phyloP scores from a whole-genome alignment of 2,329 filamentous ascomycete species.

The Phialophora verrucosa region DNA sequence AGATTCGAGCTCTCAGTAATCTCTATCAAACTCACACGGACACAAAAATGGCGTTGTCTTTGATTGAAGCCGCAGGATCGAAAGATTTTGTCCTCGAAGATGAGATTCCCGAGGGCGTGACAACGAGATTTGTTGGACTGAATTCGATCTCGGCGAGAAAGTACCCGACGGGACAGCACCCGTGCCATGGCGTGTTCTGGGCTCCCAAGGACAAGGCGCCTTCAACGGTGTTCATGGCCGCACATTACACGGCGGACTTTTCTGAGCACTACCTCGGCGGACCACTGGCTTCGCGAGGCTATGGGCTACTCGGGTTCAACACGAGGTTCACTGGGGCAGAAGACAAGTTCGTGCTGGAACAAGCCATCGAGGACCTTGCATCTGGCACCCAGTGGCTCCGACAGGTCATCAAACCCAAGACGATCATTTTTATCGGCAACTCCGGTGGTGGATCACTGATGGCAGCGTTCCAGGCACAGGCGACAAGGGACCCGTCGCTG shows the following conservation, averaged over 20 bases:
- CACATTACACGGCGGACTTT: constrained; percentile 13
- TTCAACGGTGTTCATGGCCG: constrained; percentile 10
- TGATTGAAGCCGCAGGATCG: too few relatives aligned
- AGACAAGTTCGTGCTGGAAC: constrained; percentile 16
- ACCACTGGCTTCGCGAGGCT: constrained; percentile 9
- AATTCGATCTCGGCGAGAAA: too few relatives aligned
- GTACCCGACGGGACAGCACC: too few relatives aligned
- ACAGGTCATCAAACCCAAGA: constrained; percentile 1
- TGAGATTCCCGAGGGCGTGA: too few relatives aligned
- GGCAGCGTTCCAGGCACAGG: constrained; percentile 14
- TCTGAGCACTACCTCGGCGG: constrained; percentile 11
- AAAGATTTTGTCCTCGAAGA: too few relatives aligned
- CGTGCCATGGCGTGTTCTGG: too few relatives aligned
- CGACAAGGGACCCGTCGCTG: constrained; percentile 1
- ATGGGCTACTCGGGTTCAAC: constrained; percentile 8
- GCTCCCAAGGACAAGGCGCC: too few relatives aligned
- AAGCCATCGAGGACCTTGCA: constrained; percentile 14
- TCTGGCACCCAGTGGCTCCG: constrained; percentile 6
- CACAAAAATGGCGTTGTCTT: too few relatives aligned
- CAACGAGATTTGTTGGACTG: too few relatives aligned
- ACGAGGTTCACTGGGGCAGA: constrained; percentile 8
- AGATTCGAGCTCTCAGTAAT: too few relatives aligned
- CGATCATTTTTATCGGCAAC: constrained; percentile 16
- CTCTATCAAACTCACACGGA: too few relatives aligned
- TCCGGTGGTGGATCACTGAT: constrained; percentile 19